Conservation (phyloP, 805 yeast species). For the Monosporozyma aerobia region DNA sequence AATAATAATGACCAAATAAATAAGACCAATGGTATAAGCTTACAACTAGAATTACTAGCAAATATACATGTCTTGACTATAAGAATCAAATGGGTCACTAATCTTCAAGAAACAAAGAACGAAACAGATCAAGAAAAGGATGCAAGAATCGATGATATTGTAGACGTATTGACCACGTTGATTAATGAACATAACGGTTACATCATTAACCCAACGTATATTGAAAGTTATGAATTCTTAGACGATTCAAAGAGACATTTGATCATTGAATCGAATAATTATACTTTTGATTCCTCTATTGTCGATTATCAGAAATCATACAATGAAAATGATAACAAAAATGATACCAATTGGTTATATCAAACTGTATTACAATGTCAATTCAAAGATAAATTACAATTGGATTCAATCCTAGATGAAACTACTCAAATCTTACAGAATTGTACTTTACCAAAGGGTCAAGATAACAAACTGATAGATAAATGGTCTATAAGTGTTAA, state of each 20-base stretch:
- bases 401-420: slow-evolving; percentile 4
- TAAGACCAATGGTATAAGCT: slow-evolving; percentile 1
- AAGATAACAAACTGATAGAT: slow-evolving; percentile 3
- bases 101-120: neutral
- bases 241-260: slow-evolving; percentile 17
- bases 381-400: slow-evolving; percentile 11
- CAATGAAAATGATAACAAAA: neutral
- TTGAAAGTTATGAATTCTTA: slow-evolving; percentile 26
- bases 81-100: slow-evolving; percentile 17
- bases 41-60: slow-evolving; percentile 23
- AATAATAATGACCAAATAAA: neutral
- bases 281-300: slow-evolving; percentile 19
- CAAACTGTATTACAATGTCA: slow-evolving; percentile 22
- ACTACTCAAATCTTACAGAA: slow-evolving; percentile 1
- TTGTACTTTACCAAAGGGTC: slow-evolving; percentile 1
- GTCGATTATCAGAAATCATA: slow-evolving; percentile 13
- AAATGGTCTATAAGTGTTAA: slow-evolving; percentile 24
- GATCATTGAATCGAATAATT: slow-evolving; percentile 15
- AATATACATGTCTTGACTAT: slow-evolving; percentile 21
- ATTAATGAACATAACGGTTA: slow-evolving; percentile 11
- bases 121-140: neutral
- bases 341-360: slow-evolving; percentile 12
- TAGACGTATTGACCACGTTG: neutral
- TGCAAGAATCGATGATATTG: neutral
- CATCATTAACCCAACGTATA: slow-evolving; percentile 13